Percentiles rank a stretch among this genome's conserved stretches.
phyloP scores from a whole-genome alignment of 257 asterid genomes.

The Fraxinus pennsylvanica region DNA sequence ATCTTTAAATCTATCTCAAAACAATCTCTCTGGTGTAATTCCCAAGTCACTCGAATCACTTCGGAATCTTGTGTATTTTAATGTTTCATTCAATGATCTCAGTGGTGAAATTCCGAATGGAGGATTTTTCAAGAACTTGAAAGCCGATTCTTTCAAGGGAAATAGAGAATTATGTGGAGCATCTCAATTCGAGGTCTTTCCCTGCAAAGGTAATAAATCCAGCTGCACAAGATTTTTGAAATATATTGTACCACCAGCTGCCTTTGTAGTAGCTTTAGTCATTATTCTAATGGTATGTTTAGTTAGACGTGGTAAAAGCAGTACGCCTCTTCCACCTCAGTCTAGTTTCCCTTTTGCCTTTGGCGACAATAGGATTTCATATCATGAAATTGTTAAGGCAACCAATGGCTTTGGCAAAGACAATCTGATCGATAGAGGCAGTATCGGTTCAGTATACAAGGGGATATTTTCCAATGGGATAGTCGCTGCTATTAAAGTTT shows the following conservation, averaged over 20 bases:
- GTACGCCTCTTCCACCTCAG: not conserved
- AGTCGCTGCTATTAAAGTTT: slow-evolving; percentile 11
- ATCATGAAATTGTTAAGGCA: not conserved
- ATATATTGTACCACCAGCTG: not conserved
- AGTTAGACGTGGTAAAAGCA: not conserved
- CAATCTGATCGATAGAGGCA: slow-evolving; percentile 5
- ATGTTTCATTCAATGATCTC: not conserved
- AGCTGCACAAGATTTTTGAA: not conserved
- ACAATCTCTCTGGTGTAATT: not conserved
- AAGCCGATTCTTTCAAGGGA: not conserved
- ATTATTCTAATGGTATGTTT: not conserved
- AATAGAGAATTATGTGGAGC: not conserved
- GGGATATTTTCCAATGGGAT: slow-evolving; percentile 3
- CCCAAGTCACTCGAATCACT: not conserved
- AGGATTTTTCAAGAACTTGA: not conserved
- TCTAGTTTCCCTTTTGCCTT: not conserved
- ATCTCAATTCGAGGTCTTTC: not conserved
- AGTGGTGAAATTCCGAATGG: not conserved
- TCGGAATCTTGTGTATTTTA: not conserved
- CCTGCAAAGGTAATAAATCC: not conserved
- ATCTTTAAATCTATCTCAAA: not conserved
- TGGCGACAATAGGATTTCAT: not conserved
- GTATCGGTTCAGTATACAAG: slow-evolving; percentile 14
- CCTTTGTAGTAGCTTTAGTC: not conserved
- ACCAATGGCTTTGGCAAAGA: not conserved